Evolutionary conservation across 768 basidiomycete genomes (phyloP).

Genomic region (Sporobolomyces pararoseus): DNA sequence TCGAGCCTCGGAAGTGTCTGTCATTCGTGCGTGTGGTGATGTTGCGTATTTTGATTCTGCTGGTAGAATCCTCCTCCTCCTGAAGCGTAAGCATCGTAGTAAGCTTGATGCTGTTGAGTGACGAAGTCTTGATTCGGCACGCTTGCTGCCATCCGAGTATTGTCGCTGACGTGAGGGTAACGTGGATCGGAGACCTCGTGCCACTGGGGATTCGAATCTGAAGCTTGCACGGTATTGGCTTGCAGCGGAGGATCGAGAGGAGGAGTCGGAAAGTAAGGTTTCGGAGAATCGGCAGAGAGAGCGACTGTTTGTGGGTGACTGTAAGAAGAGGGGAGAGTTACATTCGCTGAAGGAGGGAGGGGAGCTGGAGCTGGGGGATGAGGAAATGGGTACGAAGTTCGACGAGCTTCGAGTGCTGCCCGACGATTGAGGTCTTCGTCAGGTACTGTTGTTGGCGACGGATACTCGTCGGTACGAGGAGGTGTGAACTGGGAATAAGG

Average conservation of each 20-base stretch:
- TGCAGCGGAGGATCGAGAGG: too few relatives aligned
- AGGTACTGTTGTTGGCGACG: not conserved
- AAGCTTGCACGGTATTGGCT: too few relatives aligned
- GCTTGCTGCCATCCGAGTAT: too few relatives aligned
- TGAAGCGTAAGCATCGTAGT: not conserved
- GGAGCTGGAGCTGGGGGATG: not conserved
- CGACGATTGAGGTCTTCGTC: not conserved
- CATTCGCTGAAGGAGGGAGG: not conserved
- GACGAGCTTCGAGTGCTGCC: slow-evolving; percentile 10
- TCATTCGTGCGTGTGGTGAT: too few relatives aligned
- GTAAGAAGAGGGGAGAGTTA: not conserved
- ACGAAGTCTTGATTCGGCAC: too few relatives aligned
- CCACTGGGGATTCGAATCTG: too few relatives aligned
- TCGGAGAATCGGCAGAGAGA: not conserved
- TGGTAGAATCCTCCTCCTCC: not conserved
- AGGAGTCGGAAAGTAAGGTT: not conserved
- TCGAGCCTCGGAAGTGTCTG: too few relatives aligned
- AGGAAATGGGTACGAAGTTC: slow-evolving; percentile 7
- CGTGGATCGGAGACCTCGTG: too few relatives aligned
- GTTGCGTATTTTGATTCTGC: too few relatives aligned
- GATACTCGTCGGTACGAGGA: not conserved
- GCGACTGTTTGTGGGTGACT: not conserved
- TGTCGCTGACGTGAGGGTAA: too few relatives aligned
- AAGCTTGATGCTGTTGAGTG: too few relatives aligned
- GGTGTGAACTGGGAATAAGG: slow-evolving; percentile 3